phyloP scores from a whole-genome alignment of 1,139 yeast species.

The Suhomyces bolitotheri region DNA sequence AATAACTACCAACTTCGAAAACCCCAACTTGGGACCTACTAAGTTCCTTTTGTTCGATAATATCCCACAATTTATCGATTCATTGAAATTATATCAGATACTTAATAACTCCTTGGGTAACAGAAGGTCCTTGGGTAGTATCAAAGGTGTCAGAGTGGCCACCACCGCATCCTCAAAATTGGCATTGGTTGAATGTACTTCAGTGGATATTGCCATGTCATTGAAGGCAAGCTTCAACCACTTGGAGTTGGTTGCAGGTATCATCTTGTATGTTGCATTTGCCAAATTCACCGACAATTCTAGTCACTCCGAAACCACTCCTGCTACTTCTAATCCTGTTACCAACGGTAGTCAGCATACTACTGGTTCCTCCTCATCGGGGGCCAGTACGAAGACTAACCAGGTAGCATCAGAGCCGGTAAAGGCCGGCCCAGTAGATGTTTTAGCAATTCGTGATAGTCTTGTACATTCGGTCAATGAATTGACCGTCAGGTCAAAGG shows the following conservation, averaged over 20 bases:
- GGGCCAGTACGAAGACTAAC: slow-evolving; percentile 13
- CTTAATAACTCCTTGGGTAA: slow-evolving; percentile 31
- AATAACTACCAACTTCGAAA: slow-evolving; percentile 63
- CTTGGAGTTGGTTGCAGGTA: slow-evolving; percentile 77
- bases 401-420: slow-evolving; percentile 13
- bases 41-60: slow-evolving; percentile 75
- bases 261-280: slow-evolving; percentile 63
- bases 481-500: slow-evolving; percentile 15
- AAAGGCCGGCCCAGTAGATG: slow-evolving; percentile 25
- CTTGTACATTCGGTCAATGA: slow-evolving; percentile 25
- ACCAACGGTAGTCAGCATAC: not conserved
- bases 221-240: slow-evolving; percentile 79
- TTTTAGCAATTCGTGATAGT: slow-evolving; percentile 26
- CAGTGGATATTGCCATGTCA: slow-evolving; percentile 71
- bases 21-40: slow-evolving; percentile 73
- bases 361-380: slow-evolving; percentile 8
- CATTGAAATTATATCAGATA: slow-evolving; percentile 37
- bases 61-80: slow-evolving; percentile 54
- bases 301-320: not conserved
- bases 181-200: slow-evolving; percentile 74
- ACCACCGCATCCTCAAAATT: slow-evolving; percentile 40
- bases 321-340: slow-evolving; percentile 8
- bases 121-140: slow-evolving; percentile 27
- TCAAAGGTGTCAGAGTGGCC: slow-evolving; percentile 54
- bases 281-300: slow-evolving; percentile 51